Percentiles rank a stretch among this genome's conserved stretches.
phyloP scores from a whole-genome alignment of 2,329 filamentous ascomycete genomes.

The Neonectria neomacrospora region DNA sequence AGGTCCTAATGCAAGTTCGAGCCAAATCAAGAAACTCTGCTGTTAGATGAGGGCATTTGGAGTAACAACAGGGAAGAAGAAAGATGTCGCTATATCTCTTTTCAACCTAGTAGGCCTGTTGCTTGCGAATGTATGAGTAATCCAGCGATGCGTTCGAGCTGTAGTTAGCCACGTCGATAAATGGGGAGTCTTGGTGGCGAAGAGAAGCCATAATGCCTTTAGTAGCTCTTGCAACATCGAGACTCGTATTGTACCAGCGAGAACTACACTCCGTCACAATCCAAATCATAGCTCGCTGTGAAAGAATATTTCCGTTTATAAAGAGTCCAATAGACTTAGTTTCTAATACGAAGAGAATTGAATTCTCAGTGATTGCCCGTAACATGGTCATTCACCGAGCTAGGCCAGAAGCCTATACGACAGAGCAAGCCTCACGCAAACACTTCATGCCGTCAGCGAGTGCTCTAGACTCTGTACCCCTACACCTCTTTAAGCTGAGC shows the following conservation, averaged over 20 bases:
- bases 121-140: too few species aligned
- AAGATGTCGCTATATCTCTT: too few species aligned
- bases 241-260: conserved; percentile 1
- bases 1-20: neutral
- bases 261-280: neutral
- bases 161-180: too few species aligned
- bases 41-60: too few species aligned
- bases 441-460: neutral
- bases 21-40: too few species aligned
- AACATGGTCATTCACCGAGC: neutral
- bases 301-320: neutral
- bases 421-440: conserved; percentile 2
- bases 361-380: neutral
- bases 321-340: neutral
- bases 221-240: neutral
- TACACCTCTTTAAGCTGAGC: neutral
- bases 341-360: neutral
- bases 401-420: conserved; percentile 1
- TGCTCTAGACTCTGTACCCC: neutral
- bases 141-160: too few species aligned
- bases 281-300: conserved; percentile 1
- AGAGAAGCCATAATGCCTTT: too few species aligned
- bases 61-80: too few species aligned
- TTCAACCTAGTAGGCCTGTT: too few species aligned
- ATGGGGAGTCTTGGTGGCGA: too few species aligned